phyloP scores from a whole-genome alignment of 2,329 filamentous ascomycete genomes.

The Diplocarpon mali region DNA sequence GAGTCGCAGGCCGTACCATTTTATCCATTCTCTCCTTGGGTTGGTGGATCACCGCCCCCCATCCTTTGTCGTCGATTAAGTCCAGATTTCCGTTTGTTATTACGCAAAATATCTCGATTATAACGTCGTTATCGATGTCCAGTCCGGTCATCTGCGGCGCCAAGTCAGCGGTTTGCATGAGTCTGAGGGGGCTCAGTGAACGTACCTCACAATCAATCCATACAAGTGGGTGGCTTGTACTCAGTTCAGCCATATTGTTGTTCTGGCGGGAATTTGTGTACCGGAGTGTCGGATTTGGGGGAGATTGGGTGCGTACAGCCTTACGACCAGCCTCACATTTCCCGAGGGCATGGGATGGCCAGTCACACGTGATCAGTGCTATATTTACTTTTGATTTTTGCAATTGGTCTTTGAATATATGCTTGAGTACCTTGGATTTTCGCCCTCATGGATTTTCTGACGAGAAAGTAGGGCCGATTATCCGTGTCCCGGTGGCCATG shows the following conservation, averaged over 20 bases:
- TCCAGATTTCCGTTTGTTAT: conserved; percentile 74
- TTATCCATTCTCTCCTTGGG: conserved; percentile 54
- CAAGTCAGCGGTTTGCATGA: conserved; percentile 6
- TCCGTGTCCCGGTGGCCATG: too few species aligned
- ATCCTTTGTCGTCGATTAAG: conserved; percentile 64
- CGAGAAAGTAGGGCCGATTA: too few species aligned
- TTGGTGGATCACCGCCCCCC: conserved; percentile 70
- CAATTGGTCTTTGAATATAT: too few species aligned
- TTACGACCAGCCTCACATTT: conserved; percentile 2
- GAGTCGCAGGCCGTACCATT: conserved; percentile 40
- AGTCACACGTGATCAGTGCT: too few species aligned
- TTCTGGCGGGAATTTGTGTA: background rate
- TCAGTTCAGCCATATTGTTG: conserved; percentile 6
- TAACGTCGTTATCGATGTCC: conserved; percentile 65
- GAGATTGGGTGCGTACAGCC: background rate
- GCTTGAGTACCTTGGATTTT: too few species aligned
- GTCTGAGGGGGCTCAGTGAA: conserved; percentile 1
- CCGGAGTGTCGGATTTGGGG: background rate
- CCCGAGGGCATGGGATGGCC: too few species aligned
- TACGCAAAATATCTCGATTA: conserved; percentile 87
- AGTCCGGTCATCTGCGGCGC: conserved; percentile 75
- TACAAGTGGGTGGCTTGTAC: conserved; percentile 18
- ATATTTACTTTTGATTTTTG: too few species aligned
- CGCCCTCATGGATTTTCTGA: too few species aligned
- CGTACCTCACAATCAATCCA: conserved; percentile 28